phyloP scores from a whole-genome alignment of 768 basidiomycete species.

The Amanita inopinata region DNA sequence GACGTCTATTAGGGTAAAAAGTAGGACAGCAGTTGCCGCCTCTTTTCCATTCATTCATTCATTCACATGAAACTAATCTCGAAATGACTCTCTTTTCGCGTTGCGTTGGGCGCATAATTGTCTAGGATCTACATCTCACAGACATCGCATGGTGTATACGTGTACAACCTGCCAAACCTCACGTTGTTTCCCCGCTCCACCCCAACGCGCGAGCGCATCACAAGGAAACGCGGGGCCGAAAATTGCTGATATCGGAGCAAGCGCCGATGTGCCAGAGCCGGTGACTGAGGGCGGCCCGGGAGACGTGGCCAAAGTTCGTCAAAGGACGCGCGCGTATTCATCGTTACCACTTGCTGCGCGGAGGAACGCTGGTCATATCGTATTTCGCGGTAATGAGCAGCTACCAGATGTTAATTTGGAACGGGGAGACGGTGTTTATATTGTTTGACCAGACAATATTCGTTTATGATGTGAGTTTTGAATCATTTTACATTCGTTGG shows the following conservation, averaged over 20 bases:
- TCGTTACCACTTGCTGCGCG: constrained; percentile 49
- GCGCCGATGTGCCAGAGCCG: too few species aligned
- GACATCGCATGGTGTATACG: constrained; percentile 46
- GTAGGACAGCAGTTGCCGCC: constrained; percentile 26
- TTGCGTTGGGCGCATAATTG: background rate
- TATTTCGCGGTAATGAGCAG: constrained; percentile 55
- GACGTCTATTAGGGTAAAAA: constrained; percentile 51
- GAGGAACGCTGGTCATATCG: constrained; percentile 51
- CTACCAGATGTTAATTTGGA: constrained; percentile 15
- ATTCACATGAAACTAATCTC: constrained; percentile 1
- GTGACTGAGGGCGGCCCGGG: too few species aligned
- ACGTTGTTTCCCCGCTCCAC: constrained; percentile 67
- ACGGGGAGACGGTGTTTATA: constrained; percentile 15
- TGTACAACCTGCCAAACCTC: constrained; percentile 48
- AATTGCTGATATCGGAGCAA: too few species aligned
- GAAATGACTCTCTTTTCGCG: background rate
- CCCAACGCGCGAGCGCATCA: constrained; percentile 32
- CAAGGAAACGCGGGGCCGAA: constrained; percentile 1
- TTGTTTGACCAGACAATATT: too few species aligned
- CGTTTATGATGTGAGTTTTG: too few species aligned
- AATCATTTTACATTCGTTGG: too few species aligned
- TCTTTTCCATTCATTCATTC: constrained; percentile 2
- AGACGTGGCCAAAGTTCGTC: background rate
- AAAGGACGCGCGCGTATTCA: constrained; percentile 21
- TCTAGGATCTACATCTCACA: constrained; percentile 35